Conservation (phyloP, 331 rosid species). For the Pyracantha coccinea region DNA sequence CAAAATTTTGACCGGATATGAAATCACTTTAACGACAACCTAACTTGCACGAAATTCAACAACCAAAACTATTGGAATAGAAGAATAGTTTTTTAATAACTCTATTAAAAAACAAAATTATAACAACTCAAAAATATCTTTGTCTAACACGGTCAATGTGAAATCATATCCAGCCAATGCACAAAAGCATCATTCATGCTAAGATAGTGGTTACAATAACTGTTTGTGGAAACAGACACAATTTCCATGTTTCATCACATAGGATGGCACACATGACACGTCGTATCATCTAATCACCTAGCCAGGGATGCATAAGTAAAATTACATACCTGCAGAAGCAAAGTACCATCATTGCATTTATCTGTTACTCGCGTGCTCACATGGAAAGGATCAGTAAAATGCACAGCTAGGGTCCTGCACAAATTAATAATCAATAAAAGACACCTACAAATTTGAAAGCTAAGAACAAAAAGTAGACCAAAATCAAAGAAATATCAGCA, state of each 20-base stretch:
- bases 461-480: neutral
- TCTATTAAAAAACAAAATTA: too few relatives aligned
- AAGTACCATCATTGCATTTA: slow-evolving; percentile 81
- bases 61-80: too few relatives aligned
- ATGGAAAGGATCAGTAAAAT: slow-evolving; percentile 93
- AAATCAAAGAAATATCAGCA: neutral
- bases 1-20: too few relatives aligned
- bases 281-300: neutral
- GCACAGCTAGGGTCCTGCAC: slow-evolving; percentile 90
- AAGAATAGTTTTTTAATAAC: too few relatives aligned
- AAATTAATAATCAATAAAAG: slow-evolving; percentile 1
- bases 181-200: neutral
- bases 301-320: slow-evolving; percentile 8
- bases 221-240: neutral
- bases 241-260: neutral
- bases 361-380: slow-evolving; percentile 79
- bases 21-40: too few relatives aligned
- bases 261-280: neutral
- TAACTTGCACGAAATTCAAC: too few relatives aligned
- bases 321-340: slow-evolving; percentile 82
- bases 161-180: neutral
- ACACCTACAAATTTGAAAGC: neutral
- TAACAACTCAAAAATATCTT: neutral
- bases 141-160: neutral
- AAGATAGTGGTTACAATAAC: neutral